These are phyloP conservation scores for Lactifluus pinguis DNA, from an alignment of 768 basidiomycete species.

Conservation along the genomic window DNA sequence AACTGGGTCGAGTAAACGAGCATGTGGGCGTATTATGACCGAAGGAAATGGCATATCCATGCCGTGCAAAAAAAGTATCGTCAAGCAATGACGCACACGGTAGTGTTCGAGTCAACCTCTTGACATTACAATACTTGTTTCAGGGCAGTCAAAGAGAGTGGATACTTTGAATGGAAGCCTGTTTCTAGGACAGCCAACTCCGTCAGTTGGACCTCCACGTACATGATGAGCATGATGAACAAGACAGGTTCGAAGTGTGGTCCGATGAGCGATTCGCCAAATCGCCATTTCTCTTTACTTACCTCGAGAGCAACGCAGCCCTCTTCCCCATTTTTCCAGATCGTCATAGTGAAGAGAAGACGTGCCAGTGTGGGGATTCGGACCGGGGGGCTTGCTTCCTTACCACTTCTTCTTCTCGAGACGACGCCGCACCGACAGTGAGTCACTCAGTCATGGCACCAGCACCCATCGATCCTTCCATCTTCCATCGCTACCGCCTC, in stretches of 20 bases:
- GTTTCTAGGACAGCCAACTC: too few relatives aligned
- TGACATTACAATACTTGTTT: too few relatives aligned
- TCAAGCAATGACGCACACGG: neutral
- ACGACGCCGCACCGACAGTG: too few relatives aligned
- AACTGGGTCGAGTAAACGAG: neutral
- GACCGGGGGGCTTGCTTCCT: neutral
- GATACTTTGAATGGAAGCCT: too few relatives aligned
- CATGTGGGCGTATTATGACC: neutral
- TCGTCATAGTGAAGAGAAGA: too few relatives aligned
- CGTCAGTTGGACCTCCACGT: too few relatives aligned
- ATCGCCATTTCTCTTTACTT: neutral
- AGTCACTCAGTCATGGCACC: neutral
- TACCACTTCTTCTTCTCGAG: neutral
- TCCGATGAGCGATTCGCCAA: neutral
- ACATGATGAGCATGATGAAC: neutral
- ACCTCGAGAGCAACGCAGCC: too few relatives aligned
- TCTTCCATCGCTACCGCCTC: slow-evolving; percentile 1
- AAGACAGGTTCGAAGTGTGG: too few relatives aligned
- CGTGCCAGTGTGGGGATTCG: too few relatives aligned
- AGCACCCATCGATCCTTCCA: neutral
- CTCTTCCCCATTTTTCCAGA: too few relatives aligned
- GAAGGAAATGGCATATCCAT: neutral
- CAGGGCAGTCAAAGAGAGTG: neutral
- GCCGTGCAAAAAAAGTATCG: neutral
- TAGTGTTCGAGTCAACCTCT: neutral